phyloP scores from a whole-genome alignment of 2,329 filamentous ascomycete species.

The Sporothrix phasma region DNA sequence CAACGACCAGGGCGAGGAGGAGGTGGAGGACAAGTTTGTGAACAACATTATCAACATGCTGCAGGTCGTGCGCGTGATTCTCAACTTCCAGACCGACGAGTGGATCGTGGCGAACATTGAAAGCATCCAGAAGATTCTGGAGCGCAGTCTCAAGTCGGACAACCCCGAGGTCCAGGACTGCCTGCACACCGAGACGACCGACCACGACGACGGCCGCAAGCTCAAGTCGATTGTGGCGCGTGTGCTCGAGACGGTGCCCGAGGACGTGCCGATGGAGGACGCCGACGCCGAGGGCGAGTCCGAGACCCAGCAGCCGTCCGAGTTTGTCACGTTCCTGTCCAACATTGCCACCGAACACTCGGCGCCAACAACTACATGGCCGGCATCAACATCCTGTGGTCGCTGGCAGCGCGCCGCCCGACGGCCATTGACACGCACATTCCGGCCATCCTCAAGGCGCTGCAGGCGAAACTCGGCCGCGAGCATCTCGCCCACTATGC shows the following conservation, averaged over 20 bases:
- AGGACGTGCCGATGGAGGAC: slow-evolving; percentile 63
- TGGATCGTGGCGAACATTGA: slow-evolving; percentile 77
- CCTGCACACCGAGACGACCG: slow-evolving; percentile 63
- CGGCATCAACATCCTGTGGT: slow-evolving; percentile 90
- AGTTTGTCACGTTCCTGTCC: slow-evolving; percentile 77
- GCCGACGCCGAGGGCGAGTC: slow-evolving; percentile 76
- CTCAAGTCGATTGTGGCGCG: slow-evolving; percentile 68
- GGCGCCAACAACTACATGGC: slow-evolving; percentile 73
- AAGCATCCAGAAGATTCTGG: slow-evolving; percentile 74
- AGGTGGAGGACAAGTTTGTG: slow-evolving; percentile 65
- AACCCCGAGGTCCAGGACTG: slow-evolving; percentile 90
- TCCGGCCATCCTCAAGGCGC: slow-evolving; percentile 76
- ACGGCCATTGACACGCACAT: slow-evolving; percentile 87
- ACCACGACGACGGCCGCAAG: slow-evolving; percentile 57
- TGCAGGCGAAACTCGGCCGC: slow-evolving; percentile 83
- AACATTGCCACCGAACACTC: slow-evolving; percentile 81
- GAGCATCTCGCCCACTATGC: slow-evolving; percentile 80
- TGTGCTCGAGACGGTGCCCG: slow-evolving; percentile 80
- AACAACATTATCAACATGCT: slow-evolving; percentile 89
- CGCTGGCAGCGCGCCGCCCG: slow-evolving; percentile 73
- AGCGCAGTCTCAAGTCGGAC: slow-evolving; percentile 81
- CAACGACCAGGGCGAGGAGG: slow-evolving; percentile 52
- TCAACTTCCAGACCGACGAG: slow-evolving; percentile 79
- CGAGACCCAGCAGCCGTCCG: slow-evolving; percentile 64
- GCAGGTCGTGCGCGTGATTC: slow-evolving; percentile 80